Percentiles rank a stretch among this genome's conserved stretches.
These are phyloP conservation scores for Trichophyton rubrum DNA, from an alignment of 2,329 filamentous ascomycete species.

Conservation along the genomic window DNA sequence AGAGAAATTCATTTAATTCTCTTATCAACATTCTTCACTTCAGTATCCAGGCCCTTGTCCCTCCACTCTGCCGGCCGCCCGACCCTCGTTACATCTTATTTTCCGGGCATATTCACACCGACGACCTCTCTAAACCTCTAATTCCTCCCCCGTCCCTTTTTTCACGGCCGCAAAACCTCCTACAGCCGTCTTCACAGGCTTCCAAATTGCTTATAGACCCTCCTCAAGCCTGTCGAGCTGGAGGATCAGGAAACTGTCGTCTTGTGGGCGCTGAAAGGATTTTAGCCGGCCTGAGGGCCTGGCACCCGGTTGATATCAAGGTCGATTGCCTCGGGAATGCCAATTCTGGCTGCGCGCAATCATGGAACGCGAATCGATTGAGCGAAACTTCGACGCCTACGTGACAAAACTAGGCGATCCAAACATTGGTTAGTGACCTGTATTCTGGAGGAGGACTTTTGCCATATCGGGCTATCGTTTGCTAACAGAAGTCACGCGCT, in stretches of 20 bases:
- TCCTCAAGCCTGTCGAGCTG: not conserved
- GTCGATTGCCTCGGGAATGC: conserved; percentile 5
- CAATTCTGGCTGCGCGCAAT: not conserved
- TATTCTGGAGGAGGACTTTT: not conserved
- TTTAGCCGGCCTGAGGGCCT: conserved; percentile 14
- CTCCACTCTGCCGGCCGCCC: not conserved
- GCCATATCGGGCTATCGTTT: conserved; percentile 7
- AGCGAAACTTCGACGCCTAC: conserved; percentile 39
- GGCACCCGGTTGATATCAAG: conserved; percentile 6
- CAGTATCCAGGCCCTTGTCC: not conserved
- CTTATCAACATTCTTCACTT: not conserved
- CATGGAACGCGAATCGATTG: conserved; percentile 24
- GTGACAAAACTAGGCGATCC: conserved; percentile 38
- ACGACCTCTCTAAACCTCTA: not conserved
- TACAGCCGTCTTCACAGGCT: not conserved
- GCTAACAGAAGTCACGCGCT: not conserved
- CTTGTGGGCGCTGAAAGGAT: not conserved
- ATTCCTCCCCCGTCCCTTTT: not conserved
- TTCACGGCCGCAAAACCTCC: not conserved
- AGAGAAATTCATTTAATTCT: not conserved
- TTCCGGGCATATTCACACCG: not conserved
- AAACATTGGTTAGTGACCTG: conserved; percentile 32
- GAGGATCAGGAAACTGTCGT: not conserved
- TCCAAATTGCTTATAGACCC: not conserved
- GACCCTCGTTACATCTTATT: not conserved